phyloP scores from a whole-genome alignment of 2,329 filamentous ascomycete species.

The Penicillium sp. region DNA sequence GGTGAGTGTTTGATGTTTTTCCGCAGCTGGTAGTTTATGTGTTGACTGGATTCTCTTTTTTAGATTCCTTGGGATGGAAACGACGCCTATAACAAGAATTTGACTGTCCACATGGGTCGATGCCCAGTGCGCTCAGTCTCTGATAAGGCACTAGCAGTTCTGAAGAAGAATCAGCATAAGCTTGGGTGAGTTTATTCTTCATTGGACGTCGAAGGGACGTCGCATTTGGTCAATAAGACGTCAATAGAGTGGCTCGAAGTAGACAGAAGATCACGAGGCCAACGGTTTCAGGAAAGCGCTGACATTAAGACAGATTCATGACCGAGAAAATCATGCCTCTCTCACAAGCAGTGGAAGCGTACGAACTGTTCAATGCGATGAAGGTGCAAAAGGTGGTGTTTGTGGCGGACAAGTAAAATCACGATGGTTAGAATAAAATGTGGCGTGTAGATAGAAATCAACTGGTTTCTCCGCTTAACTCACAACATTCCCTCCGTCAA shows the following conservation, averaged over 20 bases:
- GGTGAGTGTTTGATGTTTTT: slow-evolving; percentile 43
- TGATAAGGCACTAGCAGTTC: slow-evolving; percentile 60
- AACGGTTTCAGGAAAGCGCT: background rate
- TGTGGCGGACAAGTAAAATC: slow-evolving; percentile 42
- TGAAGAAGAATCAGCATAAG: slow-evolving; percentile 65
- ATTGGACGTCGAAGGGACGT: no score
- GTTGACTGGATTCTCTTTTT: slow-evolving; percentile 20
- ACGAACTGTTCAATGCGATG: slow-evolving; percentile 70
- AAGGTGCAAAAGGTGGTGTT: slow-evolving; percentile 74
- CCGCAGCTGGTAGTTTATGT: background rate
- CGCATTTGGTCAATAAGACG: background rate
- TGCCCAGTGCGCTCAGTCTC: slow-evolving; percentile 73
- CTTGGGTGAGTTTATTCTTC: slow-evolving; percentile 54
- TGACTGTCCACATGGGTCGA: slow-evolving; percentile 71
- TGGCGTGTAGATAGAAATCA: slow-evolving; percentile 2
- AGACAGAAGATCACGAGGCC: background rate
- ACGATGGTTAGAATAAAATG: slow-evolving; percentile 1
- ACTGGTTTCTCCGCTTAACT: slow-evolving; percentile 20
- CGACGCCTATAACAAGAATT: slow-evolving; percentile 66
- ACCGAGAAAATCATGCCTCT: slow-evolving; percentile 72
- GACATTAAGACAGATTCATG: slow-evolving; percentile 62
- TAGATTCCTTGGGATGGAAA: slow-evolving; percentile 66
- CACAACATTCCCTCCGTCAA: slow-evolving; percentile 20
- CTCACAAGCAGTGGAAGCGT: slow-evolving; percentile 63
- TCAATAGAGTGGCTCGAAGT: background rate